Percentiles rank a stretch among this genome's conserved stretches.
These are phyloP conservation scores for Hymenoscyphus salicellus DNA, from an alignment of 2,329 filamentous ascomycete species.

Conservation along the genomic window DNA sequence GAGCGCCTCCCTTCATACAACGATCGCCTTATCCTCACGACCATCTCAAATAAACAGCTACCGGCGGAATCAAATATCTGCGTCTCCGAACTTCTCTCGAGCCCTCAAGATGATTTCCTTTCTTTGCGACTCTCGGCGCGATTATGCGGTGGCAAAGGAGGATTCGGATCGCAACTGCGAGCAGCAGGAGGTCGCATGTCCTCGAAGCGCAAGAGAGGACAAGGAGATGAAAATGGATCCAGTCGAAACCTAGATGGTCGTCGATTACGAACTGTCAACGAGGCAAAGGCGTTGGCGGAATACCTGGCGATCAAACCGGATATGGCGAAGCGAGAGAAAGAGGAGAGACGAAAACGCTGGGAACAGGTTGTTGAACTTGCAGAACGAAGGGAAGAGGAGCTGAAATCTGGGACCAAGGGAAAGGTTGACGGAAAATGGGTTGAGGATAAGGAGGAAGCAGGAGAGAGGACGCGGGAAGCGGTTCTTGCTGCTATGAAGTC, in stretches of 20 bases:
- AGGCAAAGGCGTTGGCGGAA: slow-evolving; percentile 92
- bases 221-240: slow-evolving; percentile 81
- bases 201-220: slow-evolving; percentile 77
- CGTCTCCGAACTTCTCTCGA: slow-evolving; percentile 61
- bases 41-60: slow-evolving; percentile 72
- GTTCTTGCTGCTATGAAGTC: slow-evolving; percentile 68
- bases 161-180: slow-evolving; percentile 94
- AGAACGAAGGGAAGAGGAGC: slow-evolving; percentile 78
- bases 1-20: slow-evolving; percentile 57
- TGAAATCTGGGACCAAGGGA: slow-evolving; percentile 68
- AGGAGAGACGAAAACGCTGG: slow-evolving; percentile 79
- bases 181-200: slow-evolving; percentile 98
- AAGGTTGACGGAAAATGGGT: slow-evolving; percentile 89
- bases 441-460: slow-evolving; percentile 87
- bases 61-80: slow-evolving; percentile 49
- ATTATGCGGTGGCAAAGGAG: slow-evolving; percentile 90
- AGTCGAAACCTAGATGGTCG: slow-evolving; percentile 92
- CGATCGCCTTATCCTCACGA: slow-evolving; percentile 73
- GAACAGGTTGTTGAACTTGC: slow-evolving; percentile 82
- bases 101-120: slow-evolving; percentile 63
- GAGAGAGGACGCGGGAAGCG: slow-evolving; percentile 76
- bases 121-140: slow-evolving; percentile 77
- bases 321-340: slow-evolving; percentile 92
- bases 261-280: slow-evolving; percentile 83
- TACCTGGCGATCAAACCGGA: slow-evolving; percentile 94